Evolutionary conservation across 371 early-diverging fungal species (phyloP).

Genomic region (Rhizopus microsporus): DNA sequence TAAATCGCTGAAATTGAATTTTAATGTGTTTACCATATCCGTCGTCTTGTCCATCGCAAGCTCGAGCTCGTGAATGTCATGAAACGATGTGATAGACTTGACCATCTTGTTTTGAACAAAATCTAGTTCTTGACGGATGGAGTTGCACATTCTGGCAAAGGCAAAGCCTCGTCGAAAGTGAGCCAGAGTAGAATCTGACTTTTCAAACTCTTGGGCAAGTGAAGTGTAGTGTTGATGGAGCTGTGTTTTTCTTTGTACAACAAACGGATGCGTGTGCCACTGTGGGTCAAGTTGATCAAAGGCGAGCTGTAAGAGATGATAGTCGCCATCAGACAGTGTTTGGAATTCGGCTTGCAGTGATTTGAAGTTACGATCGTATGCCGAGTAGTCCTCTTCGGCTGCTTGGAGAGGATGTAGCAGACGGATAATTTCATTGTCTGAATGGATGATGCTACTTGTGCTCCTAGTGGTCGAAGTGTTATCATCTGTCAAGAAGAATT

Average conservation of each 20-base stretch:
- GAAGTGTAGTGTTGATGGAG: conserved; percentile 20
- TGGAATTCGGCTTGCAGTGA: conserved; percentile 36
- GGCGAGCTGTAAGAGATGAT: conserved; percentile 8
- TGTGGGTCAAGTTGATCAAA: conserved; percentile 12
- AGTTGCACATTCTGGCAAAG: conserved; percentile 31
- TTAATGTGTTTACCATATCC: conserved; percentile 24
- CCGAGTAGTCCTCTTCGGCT: conserved; percentile 38
- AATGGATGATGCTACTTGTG: conserved; percentile 8
- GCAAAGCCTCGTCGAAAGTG: conserved; percentile 32
- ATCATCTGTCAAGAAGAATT: conserved; percentile 20
- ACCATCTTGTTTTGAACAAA: conserved; percentile 47
- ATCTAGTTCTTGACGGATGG: conserved; percentile 49
- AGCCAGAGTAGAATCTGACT: conserved; percentile 21
- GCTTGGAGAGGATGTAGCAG: conserved; percentile 44
- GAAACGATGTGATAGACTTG: conserved; percentile 35
- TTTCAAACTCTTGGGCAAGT: conserved; percentile 26
- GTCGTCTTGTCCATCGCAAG: conserved; percentile 32
- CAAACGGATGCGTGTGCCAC: conserved; percentile 23
- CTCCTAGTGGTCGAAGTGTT: conserved; percentile 15
- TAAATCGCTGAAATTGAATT: conserved; percentile 29
- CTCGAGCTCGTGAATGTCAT: conserved; percentile 45
- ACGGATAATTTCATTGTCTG: conserved; percentile 15
- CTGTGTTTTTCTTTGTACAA: conserved; percentile 18
- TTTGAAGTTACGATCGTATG: conserved; percentile 38
- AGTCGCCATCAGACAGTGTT: conserved; percentile 30